Base-by-base conservation (phyloP, 495 filamentous ascomycete genomes). In the Tuber melanosporum region DNA sequence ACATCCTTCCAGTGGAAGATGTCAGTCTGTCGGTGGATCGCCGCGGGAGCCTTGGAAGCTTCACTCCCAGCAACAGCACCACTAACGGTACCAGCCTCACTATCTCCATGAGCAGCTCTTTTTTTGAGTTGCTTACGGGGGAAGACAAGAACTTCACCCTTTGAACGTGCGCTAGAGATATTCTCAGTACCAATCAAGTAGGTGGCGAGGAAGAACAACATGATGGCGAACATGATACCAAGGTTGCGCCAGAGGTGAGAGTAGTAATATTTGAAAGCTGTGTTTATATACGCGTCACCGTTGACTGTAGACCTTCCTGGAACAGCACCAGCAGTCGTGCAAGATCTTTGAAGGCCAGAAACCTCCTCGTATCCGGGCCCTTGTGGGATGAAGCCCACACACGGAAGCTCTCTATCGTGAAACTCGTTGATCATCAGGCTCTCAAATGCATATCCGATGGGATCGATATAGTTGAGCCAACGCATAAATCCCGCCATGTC, bases 391-490 rank as follows among this genome's bases (percentile, higher is more conserved):
- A 88, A 92, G 9, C 76, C 66, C 1, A 87, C 85, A 82, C 94
- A 98, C 0, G 43, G 20, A 78, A 93, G 95, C 0, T 88, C 76
- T 8, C 91, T 89, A 46, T 85, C 83, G 78, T 89, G 87, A 83
- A 95, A 98, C 84, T 97, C 94, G 82, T 98, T 98, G 79, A 96
- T 89, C 90, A 98, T 93, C 17, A 98, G 85, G 3, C 90, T 87
- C 84, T 98, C 94, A 81, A 97, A 98, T 1, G 92, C 90, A 79
- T 97, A 98, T 1, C 89, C 90, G 62, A 98, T 89, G 8, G 94
- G 94, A 78, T 97, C 91, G 19, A 97, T 83, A 77, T 93, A 97
- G 79, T 93, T 92, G 49, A 98, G 86, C 94, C 94, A 97, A 45
- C 92, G 88, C 79, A 92, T 92, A 92, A 94, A 97, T 3, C 85